Evolutionary conservation across 1,284 basidiomycete species (phyloP), one percentile per base, ranked within the genome.

Genomic region (Ganoderma multipileum): DNA sequence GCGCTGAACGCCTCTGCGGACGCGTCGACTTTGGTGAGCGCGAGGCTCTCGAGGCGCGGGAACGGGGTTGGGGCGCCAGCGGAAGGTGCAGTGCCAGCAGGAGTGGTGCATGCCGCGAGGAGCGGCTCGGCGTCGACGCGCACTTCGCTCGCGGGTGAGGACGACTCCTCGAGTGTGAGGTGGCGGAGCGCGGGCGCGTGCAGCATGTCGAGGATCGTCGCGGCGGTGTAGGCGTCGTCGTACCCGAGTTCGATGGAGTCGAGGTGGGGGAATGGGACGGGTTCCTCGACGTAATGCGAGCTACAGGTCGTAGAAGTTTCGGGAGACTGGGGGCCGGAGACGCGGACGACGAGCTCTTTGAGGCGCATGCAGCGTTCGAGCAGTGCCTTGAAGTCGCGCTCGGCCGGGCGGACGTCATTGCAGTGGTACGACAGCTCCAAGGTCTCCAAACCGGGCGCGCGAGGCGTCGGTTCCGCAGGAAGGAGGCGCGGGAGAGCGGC

Each of bases 341-440:
- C 70, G 52, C 68, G 69, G 23, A 76, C 44, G 28, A 61, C 68
- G 44, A 76, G 63, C n/a, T 68, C 47, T 30, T 62, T 44, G 36
- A 76, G 66, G 9, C n/a, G 23, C 36, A 65, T 18, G 61, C 72
- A 73, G 20, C 59, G 64, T 20, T 61, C 59, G 7, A 76, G 59
- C 18, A 74, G 63, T 0, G 54, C 66, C 14, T 58, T 61, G 60
- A 74, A 65, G 50, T 73, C 72, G 44, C 61, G 52, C 63, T 62
- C 64, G 39, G 47, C 67, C 4, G 71, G 74, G 20, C 74, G 72
- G 28, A 76, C 74, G 20, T 72, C 69, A 28, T 44, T 58, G 65
- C 69, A 69, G 63, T 74, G 74, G 63, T 74, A 76, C n/a, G 71
- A 70, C n/a, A 76, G 63, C 50, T 74, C 72, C 41, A 76, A 64